A percentile compares a stretch with the other conserved stretches of the same genome.
These are phyloP conservation scores for Phytophthora syringae DNA, from an alignment of 352 stramenopile species.

Conservation along the genomic window DNA sequence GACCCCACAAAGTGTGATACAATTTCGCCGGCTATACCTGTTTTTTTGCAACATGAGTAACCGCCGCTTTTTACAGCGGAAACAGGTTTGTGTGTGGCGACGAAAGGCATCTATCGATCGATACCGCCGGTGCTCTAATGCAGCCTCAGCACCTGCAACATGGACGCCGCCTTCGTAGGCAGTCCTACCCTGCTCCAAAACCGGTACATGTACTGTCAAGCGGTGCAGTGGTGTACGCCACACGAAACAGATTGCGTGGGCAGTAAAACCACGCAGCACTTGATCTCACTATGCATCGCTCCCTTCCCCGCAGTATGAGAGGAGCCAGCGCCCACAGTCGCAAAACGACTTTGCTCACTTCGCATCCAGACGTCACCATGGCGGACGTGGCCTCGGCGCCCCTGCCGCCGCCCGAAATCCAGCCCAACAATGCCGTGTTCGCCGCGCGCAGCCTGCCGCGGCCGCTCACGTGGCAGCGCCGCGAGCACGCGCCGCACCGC, in stretches of 20 bases:
- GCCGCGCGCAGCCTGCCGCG: conserved; percentile 65
- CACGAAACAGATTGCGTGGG: background rate
- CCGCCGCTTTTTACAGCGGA: too few relatives aligned
- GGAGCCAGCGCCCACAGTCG: conserved; percentile 5
- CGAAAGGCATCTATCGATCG: too few relatives aligned
- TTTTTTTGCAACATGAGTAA: too few relatives aligned
- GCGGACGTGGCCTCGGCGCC: conserved; percentile 34
- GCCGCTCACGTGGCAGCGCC: conserved; percentile 84
- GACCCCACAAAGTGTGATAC: too few relatives aligned
- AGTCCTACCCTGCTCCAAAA: conserved; percentile 10
- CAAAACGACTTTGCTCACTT: too few relatives aligned
- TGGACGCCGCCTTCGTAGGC: conserved; percentile 9
- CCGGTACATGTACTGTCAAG: too few relatives aligned
- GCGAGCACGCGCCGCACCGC: conserved; percentile 73
- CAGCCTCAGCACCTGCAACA: conserved; percentile 1
- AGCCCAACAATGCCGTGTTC: conserved; percentile 84
- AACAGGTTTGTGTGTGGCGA: too few relatives aligned
- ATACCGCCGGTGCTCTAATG: too few relatives aligned
- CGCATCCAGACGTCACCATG: too few relatives aligned
- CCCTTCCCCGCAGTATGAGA: background rate
- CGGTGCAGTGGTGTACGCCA: background rate
- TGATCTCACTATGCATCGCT: conserved; percentile 6
- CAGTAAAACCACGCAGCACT: background rate
- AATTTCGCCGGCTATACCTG: background rate
- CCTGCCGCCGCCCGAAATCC: conserved; percentile 61